These are phyloP conservation scores for Anisodus acutangulus DNA, from an alignment of 257 asterid genomes.

Conservation along the genomic window DNA sequence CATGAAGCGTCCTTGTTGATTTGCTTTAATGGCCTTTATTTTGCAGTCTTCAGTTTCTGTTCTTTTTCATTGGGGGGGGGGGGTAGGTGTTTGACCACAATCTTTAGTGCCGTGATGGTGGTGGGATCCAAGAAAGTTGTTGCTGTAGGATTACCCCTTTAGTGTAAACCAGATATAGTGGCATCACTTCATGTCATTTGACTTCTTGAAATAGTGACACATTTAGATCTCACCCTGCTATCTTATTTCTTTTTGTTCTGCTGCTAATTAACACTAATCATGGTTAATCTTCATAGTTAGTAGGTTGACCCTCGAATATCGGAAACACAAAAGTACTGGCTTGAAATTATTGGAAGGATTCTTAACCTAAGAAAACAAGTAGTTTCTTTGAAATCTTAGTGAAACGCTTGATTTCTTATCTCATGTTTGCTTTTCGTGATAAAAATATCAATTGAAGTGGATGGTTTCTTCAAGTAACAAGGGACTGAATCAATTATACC, in stretches of 20 bases:
- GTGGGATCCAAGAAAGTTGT: constrained; percentile 31
- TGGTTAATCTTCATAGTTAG: background rate
- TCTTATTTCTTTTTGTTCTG: background rate
- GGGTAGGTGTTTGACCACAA: background rate
- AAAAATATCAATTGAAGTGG: no score
- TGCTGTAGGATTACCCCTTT: background rate
- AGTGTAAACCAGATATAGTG: background rate
- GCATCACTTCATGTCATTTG: constrained; percentile 12
- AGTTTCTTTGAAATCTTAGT: no score
- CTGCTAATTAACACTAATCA: background rate
- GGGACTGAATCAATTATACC: no score
- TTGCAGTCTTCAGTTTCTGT: background rate
- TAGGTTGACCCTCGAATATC: background rate
- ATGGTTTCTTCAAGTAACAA: no score
- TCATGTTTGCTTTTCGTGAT: no score
- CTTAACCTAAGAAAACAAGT: no score
- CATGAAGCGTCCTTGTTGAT: constrained; percentile 6
- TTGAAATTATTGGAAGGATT: no score
- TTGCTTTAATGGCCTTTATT: background rate
- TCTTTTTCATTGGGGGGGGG: background rate
- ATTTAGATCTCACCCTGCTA: background rate
- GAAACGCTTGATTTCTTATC: no score
- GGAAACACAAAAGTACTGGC: no score
- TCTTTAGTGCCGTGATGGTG: constrained; percentile 24
- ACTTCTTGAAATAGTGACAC: constrained; percentile 4